Percentiles rank a stretch among this genome's conserved stretches.
These are phyloP conservation scores for Naganishia sp. DNA, from an alignment of 1,284 basidiomycete species.

Conservation along the genomic window DNA sequence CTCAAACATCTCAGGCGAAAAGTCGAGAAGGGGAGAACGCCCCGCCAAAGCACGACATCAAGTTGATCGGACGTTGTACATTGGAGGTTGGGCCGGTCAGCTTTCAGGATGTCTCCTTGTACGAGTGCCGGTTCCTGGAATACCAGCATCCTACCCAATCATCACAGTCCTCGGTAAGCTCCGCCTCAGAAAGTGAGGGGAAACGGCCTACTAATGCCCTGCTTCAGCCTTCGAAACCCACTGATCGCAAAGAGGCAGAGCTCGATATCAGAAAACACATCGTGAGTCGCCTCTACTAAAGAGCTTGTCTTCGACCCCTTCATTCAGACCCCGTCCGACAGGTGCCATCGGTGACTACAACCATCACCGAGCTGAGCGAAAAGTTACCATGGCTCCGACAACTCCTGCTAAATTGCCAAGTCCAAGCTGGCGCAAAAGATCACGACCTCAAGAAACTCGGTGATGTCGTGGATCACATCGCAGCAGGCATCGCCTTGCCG, in stretches of 20 bases:
- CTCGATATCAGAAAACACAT: not conserved
- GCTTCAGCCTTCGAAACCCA: not conserved
- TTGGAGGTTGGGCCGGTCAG: constrained; percentile 18
- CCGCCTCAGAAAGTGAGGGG: not conserved
- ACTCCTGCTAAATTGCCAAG: not conserved
- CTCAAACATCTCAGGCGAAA: not conserved
- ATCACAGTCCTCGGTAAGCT: not conserved
- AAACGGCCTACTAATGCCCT: not conserved
- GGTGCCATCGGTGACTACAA: not conserved
- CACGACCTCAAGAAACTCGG: constrained; percentile 13
- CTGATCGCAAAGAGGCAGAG: not conserved
- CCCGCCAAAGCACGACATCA: constrained; percentile 13
- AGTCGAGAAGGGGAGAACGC: constrained; percentile 5
- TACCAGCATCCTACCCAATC: not conserved
- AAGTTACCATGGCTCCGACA: constrained; percentile 14
- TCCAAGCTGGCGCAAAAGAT: not conserved
- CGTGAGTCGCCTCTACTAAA: not conserved
- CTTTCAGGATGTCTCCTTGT: constrained; percentile 15
- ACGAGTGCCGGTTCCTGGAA: constrained; percentile 18
- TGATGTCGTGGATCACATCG: constrained; percentile 7
- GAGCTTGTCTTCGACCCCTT: not conserved
- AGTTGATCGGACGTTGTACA: constrained; percentile 13
- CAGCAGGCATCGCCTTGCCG: not conserved
- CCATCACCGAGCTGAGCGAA: not conserved
- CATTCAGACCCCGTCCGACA: not conserved